Evolutionary conservation across 1,139 yeast species (phyloP).

Genomic region (Zygoascus hellenicus): DNA sequence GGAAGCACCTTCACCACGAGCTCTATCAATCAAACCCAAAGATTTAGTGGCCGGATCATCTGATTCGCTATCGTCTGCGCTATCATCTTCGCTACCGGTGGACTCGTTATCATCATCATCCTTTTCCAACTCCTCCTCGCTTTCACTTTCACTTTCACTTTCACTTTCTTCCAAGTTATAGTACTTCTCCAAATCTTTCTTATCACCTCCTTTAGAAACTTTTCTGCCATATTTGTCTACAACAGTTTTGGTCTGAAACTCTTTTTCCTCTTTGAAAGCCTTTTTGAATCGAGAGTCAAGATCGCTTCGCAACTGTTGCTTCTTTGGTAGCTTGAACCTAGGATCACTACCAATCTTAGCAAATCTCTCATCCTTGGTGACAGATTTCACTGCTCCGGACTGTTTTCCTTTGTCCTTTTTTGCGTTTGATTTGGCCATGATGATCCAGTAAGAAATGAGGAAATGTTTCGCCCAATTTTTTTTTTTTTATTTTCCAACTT

Average conservation of each 20-base stretch:
- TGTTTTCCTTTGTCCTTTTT: background rate
- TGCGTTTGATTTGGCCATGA: background rate
- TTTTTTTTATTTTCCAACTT: conserved; percentile 3
- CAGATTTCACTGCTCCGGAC: conserved; percentile 28
- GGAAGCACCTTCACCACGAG: conserved; percentile 64
- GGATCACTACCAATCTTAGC: conserved; percentile 81
- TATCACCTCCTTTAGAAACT: conserved; percentile 41
- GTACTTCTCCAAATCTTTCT: conserved; percentile 55
- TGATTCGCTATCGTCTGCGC: conserved; percentile 16
- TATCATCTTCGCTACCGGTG: conserved; percentile 22
- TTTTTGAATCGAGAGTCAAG: conserved; percentile 83
- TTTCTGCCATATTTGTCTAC: conserved; percentile 87
- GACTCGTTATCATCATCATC: conserved; percentile 30
- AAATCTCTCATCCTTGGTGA: conserved; percentile 68
- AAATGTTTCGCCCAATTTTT: conserved; percentile 5
- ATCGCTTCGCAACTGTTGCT: conserved; percentile 65
- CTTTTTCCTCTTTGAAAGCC: conserved; percentile 49
- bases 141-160: conserved; percentile 29
- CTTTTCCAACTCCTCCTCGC: too few relatives aligned
- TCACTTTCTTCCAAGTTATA: conserved; percentile 47
- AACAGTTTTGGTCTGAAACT: conserved; percentile 52
- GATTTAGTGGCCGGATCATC: conserved; percentile 20
- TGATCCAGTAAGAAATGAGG: conserved; percentile 5
- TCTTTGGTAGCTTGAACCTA: conserved; percentile 69
- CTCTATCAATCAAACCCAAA: conserved; percentile 46